Percentiles rank a stretch among this genome's conserved stretches.
phyloP scores from a whole-genome alignment of 1,284 basidiomycete species.

The Caloboletus firmus region DNA sequence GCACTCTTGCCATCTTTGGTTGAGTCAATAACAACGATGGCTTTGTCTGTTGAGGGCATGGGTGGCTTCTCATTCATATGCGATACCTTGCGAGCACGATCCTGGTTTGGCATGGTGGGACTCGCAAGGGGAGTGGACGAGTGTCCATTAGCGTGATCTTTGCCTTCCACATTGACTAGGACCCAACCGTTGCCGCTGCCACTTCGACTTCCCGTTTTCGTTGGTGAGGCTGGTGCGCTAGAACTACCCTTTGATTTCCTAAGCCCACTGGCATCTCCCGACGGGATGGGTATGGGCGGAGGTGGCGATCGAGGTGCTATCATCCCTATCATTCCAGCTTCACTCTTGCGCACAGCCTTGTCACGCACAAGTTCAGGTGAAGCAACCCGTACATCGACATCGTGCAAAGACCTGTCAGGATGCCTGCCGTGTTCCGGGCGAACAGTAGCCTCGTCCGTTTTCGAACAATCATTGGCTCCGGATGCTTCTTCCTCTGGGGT shows the following conservation, averaged over 20 bases:
- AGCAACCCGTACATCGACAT: constrained; percentile 47
- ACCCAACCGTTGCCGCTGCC: constrained; percentile 57
- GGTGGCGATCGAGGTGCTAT: constrained; percentile 36
- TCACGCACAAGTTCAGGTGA: constrained; percentile 47
- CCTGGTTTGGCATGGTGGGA: constrained; percentile 32
- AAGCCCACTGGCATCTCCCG: constrained; percentile 25
- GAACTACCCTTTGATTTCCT: constrained; percentile 27
- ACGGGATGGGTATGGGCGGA: constrained; percentile 29
- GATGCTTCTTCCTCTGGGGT: constrained; percentile 31
- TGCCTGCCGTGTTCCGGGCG: constrained; percentile 32
- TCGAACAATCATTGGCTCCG: constrained; percentile 26
- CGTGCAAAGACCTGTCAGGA: constrained; percentile 44
- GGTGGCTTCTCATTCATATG: constrained; percentile 28
- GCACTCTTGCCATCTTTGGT: constrained; percentile 47
- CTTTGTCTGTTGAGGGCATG: constrained; percentile 53
- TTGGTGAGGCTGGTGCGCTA: constrained; percentile 34
- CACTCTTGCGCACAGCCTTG: constrained; percentile 48
- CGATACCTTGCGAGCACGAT: constrained; percentile 28
- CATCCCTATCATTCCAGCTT: constrained; percentile 52
- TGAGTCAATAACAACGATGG: constrained; percentile 60
- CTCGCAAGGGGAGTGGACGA: constrained; percentile 30
- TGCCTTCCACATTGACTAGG: constrained; percentile 59
- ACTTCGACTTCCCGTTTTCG: constrained; percentile 37
- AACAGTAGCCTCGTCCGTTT: constrained; percentile 32
- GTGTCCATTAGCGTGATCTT: constrained; percentile 34